A percentile compares a stretch with the other conserved stretches of the same genome.
phyloP scores from a whole-genome alignment of 768 basidiomycete genomes.

The Dentipellis sp. region DNA sequence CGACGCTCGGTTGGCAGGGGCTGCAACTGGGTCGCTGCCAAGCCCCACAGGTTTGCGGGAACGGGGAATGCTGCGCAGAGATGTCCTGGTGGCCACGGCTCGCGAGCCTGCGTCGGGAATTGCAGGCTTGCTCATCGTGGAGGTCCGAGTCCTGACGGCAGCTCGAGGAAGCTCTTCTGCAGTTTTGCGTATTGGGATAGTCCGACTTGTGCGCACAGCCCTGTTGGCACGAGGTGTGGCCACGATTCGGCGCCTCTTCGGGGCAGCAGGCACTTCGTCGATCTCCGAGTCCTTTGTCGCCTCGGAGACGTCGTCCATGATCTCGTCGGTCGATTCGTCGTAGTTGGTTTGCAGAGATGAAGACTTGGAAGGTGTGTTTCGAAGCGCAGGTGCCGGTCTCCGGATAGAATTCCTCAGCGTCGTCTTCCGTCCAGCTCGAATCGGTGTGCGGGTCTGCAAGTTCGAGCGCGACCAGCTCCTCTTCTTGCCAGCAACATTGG shows the following conservation, averaged over 20 bases:
- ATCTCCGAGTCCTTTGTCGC: not conserved
- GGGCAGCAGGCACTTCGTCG: conserved; percentile 1
- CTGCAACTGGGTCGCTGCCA: not conserved
- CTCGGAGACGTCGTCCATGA: conserved; percentile 7
- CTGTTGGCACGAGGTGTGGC: not conserved
- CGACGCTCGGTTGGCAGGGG: not conserved
- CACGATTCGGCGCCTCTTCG: conserved; percentile 10
- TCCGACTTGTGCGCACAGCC: no score
- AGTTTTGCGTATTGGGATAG: no score
- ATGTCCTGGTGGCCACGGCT: not conserved
- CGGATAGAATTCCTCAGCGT: conserved; percentile 3
- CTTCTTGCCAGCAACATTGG: conserved; percentile 19
- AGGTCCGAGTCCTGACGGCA: no score
- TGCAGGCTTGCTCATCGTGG: not conserved
- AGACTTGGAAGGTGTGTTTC: conserved; percentile 1
- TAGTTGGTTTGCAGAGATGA: conserved; percentile 1
- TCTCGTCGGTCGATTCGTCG: conserved; percentile 10
- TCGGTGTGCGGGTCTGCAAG: conserved; percentile 4
- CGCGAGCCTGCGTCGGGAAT: not conserved
- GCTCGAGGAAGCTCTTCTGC: no score
- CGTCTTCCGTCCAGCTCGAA: not conserved
- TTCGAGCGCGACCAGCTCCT: conserved; percentile 15
- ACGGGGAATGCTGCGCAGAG: not conserved
- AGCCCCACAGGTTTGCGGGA: not conserved
- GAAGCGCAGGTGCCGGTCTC: conserved; percentile 1